Percentiles rank a stretch among this genome's conserved stretches.
phyloP scores from a whole-genome alignment of 2,329 filamentous ascomycete species.

The Fusarium metavorans region DNA sequence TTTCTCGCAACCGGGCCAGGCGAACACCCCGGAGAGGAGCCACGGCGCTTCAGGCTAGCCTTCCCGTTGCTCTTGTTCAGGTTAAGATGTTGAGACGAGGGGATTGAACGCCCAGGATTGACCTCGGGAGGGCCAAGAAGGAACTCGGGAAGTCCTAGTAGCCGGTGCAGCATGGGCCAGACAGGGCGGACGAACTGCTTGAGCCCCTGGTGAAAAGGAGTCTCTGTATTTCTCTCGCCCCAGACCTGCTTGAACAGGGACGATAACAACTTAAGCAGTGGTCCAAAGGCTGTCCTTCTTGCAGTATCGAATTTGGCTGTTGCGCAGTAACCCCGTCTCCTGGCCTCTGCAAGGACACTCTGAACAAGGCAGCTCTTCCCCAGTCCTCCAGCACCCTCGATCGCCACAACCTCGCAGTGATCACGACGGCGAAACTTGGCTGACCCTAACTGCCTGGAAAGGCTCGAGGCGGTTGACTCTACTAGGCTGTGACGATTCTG shows the following conservation, averaged over 20 bases:
- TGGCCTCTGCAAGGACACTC: conserved; percentile 70
- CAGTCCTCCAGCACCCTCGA: conserved; percentile 72
- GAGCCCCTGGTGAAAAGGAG: conserved; percentile 70
- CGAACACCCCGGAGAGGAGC: conserved; percentile 62
- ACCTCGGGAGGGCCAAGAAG: conserved; percentile 65
- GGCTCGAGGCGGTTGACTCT: conserved; percentile 61
- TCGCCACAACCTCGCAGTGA: conserved; percentile 72
- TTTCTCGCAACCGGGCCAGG: conserved; percentile 52
- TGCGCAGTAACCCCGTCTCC: conserved; percentile 72
- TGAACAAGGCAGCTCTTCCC: conserved; percentile 75
- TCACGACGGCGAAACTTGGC: conserved; percentile 71
- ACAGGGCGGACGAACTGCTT: conserved; percentile 73
- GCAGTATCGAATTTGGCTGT: conserved; percentile 75
- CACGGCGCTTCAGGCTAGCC: conserved; percentile 55
- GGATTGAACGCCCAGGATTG: conserved; percentile 51
- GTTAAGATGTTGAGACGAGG: conserved; percentile 50
- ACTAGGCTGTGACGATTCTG: conserved; percentile 56
- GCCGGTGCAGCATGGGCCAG: conserved; percentile 73
- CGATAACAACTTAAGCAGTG: conserved; percentile 72
- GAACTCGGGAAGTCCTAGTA: conserved; percentile 77
- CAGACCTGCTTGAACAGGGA: conserved; percentile 76
- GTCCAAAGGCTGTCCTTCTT: conserved; percentile 71
- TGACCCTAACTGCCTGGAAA: conserved; percentile 66
- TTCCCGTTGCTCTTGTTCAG: conserved; percentile 48
- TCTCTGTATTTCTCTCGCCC: conserved; percentile 74